Conservation (phyloP, 2,329 filamentous ascomycete genomes). For the Sordariomycetes sp. region DNA sequence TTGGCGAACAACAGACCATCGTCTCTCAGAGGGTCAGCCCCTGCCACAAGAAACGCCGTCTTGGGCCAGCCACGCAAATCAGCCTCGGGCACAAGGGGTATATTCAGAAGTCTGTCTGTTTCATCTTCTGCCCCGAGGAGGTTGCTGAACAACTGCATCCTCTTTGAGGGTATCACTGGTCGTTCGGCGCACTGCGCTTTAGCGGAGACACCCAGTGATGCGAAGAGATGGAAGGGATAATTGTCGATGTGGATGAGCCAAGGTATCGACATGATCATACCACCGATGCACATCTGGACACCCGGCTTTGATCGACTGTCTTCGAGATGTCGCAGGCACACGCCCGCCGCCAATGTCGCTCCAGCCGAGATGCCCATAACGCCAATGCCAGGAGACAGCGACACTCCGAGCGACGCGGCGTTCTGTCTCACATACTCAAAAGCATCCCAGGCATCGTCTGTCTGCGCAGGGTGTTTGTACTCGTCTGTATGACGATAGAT, state of each 20-base stretch:
- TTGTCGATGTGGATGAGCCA: constrained; percentile 23
- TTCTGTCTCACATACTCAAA: constrained; percentile 38
- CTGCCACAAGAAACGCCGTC: constrained; percentile 14
- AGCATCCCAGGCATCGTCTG: constrained; percentile 39
- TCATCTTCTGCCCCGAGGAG: constrained; percentile 11
- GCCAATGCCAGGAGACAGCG: not conserved
- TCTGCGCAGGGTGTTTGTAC: constrained; percentile 32
- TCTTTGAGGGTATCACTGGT: constrained; percentile 28
- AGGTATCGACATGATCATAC: constrained; percentile 35
- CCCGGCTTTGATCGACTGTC: constrained; percentile 1
- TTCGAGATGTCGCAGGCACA: constrained; percentile 21
- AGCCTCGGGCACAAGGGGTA: constrained; percentile 14
- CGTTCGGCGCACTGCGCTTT: constrained; percentile 28
- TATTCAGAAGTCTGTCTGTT: constrained; percentile 22
- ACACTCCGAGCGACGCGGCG: constrained; percentile 21
- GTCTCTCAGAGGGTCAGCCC: constrained; percentile 17
- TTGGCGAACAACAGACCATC: constrained; percentile 15
- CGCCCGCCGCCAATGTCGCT: constrained; percentile 23
- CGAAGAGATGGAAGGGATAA: constrained; percentile 20
- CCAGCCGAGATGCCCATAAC: constrained; percentile 37
- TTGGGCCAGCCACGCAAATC: constrained; percentile 13
- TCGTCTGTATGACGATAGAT: constrained; percentile 46
- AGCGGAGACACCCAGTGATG: constrained; percentile 23
- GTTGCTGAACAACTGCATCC: constrained; percentile 17
- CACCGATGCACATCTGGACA: constrained; percentile 22